Base-by-base conservation (phyloP, 768 basidiomycete species). In the Kwoniella bestiolae region DNA sequence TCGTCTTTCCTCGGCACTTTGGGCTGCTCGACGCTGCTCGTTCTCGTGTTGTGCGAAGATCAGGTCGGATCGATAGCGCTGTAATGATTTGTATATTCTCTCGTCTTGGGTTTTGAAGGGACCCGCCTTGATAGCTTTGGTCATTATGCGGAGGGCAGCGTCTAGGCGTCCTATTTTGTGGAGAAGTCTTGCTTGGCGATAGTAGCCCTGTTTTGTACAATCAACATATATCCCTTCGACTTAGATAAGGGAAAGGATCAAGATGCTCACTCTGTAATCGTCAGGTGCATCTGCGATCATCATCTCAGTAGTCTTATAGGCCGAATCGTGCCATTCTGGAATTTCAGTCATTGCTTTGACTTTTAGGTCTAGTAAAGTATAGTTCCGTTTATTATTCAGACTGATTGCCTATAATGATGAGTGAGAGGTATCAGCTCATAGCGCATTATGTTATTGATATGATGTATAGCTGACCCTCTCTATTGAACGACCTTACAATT, bases 261-360 rank as follows among this genome's bases (percentile, higher is more conserved):
- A 18, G 29, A n/a, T n/a, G 21, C 47, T 29, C 47, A 68, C 67
- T 29, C 58, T 23, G 25, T 56, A 58, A 52, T 56, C 50, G 11
- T 64, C 23, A 11, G 56, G 56, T 28, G 63, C 59, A 8, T 53
- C 41, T 26, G 59, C 23, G 23, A 59, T 49, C 57, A 68, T 53
- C n/a, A 35, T 31, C 26, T 68, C 56, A 25, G 49, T 59, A 31
- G 61, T 31, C 46, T 68, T 52, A 29, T 52, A 55, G 1, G 63
- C 67, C 16, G 49, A n/a, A 25, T 47, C 21, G 9, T 35, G 41
- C 63, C 62, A 65, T 45, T 34, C 60, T 14, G 47, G 31, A 3
- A 68, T 18, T 38, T 58, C 49, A 23, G 31, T 64, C 58, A 68
- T 44, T 2, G 67, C 63, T 35, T 44, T 47, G 5, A 63, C 58